phyloP scores from a whole-genome alignment of 768 basidiomycete genomes.

The Hygrophorus russula region DNA sequence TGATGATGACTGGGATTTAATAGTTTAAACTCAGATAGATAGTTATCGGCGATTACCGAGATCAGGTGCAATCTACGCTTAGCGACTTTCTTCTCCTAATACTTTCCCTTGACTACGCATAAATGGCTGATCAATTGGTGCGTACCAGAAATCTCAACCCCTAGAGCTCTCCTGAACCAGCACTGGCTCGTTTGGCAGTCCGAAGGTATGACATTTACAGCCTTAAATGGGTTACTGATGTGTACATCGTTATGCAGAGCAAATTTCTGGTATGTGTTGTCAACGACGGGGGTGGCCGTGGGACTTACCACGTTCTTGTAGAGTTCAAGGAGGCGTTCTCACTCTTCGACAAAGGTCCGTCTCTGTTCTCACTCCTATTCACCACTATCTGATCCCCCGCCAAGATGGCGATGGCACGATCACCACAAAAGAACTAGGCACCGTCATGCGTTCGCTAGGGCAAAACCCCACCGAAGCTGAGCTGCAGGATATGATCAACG shows the following conservation, averaged over 20 bases:
- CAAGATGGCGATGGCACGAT: conserved; percentile 89
- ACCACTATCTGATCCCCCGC: conserved; percentile 3
- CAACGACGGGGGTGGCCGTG: not conserved
- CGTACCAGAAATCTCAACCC: conserved; percentile 12
- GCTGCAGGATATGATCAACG: conserved; percentile 83
- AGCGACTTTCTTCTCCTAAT: no score
- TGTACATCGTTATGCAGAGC: conserved; percentile 42
- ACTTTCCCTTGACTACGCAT: no score
- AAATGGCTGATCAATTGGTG: conserved; percentile 51
- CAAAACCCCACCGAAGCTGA: conserved; percentile 91
- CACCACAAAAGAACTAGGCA: conserved; percentile 83
- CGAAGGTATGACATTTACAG: conserved; percentile 34
- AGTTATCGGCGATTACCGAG: no score
- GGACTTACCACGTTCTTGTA: conserved; percentile 16
- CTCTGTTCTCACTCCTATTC: not conserved
- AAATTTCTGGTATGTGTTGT: conserved; percentile 66
- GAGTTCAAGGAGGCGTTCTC: conserved; percentile 99
- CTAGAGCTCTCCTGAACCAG: conserved; percentile 8
- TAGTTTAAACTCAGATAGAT: no score
- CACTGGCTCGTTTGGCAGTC: conserved; percentile 25
- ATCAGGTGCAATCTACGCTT: no score
- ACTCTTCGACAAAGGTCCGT: conserved; percentile 87
- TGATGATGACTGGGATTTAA: no score
- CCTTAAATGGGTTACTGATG: conserved; percentile 5
- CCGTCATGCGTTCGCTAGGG: conserved; percentile 87